These are phyloP conservation scores for Sicyos baderoa DNA, from an alignment of 306 rosid genomes.

Conservation along the genomic window DNA sequence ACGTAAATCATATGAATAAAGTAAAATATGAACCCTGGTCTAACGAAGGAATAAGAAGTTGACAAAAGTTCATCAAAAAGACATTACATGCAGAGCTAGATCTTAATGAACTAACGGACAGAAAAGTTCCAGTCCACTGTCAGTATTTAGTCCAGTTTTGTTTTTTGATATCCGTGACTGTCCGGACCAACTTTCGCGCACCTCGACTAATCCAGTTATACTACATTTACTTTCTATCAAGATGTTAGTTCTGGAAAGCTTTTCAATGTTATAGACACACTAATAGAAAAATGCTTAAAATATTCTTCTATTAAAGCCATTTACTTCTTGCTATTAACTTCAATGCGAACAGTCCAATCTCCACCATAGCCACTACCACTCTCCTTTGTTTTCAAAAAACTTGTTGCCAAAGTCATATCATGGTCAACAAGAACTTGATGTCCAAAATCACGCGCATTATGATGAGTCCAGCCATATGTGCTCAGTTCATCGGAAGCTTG, in stretches of 20 bases:
- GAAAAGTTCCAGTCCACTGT: neutral
- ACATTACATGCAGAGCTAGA: neutral
- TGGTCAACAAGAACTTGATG: constrained; percentile 72
- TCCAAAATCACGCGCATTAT: constrained; percentile 81
- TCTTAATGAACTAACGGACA: neutral
- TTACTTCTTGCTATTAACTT: constrained; percentile 49
- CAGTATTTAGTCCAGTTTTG: neutral
- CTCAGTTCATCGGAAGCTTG: constrained; percentile 67
- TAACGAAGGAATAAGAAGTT: neutral
- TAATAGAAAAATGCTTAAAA: neutral
- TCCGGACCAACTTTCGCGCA: no score
- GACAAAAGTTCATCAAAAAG: neutral
- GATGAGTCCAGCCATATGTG: constrained; percentile 75
- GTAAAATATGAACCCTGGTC: neutral
- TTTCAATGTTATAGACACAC: neutral
- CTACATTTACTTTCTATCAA: neutral
- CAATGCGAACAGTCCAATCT: constrained; percentile 79
- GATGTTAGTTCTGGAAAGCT: neutral
- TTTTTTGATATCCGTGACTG: no score
- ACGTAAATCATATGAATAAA: neutral
- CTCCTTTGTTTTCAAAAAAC: constrained; percentile 68
- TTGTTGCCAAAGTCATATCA: constrained; percentile 54
- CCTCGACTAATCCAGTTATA: no score
- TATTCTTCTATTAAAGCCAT: constrained; percentile 10
- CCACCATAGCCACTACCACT: constrained; percentile 91